Conservation (phyloP, 805 yeast species). For the Spathaspora hagerdaliae region DNA sequence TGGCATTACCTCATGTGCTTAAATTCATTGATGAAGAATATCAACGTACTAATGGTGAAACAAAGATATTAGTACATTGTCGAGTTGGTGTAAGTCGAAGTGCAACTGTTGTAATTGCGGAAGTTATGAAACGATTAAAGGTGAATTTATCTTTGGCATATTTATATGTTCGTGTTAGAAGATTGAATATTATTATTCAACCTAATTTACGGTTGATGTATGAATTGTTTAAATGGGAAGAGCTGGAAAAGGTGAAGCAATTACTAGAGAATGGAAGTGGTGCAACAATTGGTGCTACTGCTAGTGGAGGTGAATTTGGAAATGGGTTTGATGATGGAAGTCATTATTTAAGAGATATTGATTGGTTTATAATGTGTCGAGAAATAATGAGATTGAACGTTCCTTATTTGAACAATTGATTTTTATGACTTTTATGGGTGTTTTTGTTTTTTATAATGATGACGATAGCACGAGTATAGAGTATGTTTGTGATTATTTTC, state of each 20-base stretch:
- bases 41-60: constrained; percentile 18
- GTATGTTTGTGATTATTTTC: too few relatives aligned
- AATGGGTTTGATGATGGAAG: constrained; percentile 6
- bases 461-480: too few relatives aligned
- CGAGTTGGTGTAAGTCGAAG: constrained; percentile 94
- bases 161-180: constrained; percentile 79
- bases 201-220: constrained; percentile 91
- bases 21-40: constrained; percentile 51
- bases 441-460: too few relatives aligned
- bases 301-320: background rate
- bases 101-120: constrained; percentile 94
- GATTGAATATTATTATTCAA: constrained; percentile 89
- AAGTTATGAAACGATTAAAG: constrained; percentile 74
- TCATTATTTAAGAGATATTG: constrained; percentile 56
- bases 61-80: constrained; percentile 70
- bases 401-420: constrained; percentile 45
- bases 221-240: constrained; percentile 63
- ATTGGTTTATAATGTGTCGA: constrained; percentile 84
- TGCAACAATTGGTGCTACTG: too few relatives aligned
- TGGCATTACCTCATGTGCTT: constrained; percentile 59
- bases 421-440: background rate
- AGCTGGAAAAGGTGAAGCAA: constrained; percentile 17
- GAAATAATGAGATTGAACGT: constrained; percentile 76
- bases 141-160: constrained; percentile 76
- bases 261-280: constrained; percentile 1